A percentile compares a stretch with the other conserved stretches of the same genome.
Conservation (phyloP, 1,139 yeast genomes). For the Candida gigantensis region DNA sequence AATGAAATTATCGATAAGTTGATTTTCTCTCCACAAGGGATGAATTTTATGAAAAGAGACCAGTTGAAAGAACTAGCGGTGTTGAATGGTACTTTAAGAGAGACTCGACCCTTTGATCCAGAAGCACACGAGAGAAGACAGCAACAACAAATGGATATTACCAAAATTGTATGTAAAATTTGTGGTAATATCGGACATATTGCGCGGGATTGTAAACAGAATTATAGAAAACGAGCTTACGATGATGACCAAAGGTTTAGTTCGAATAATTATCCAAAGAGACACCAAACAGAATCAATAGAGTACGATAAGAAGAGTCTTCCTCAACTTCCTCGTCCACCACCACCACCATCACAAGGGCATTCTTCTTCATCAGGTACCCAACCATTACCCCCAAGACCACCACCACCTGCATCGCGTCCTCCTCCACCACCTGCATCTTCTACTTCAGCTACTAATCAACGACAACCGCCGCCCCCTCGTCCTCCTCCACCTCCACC, state of each 20-base stretch:
- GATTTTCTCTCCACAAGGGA: constrained; percentile 87
- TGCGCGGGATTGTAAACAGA: constrained; percentile 75
- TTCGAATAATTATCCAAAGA: no score
- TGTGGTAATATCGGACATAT: constrained; percentile 88
- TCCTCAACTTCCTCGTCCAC: constrained; percentile 16
- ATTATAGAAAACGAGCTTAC: constrained; percentile 9
- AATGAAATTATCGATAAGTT: constrained; percentile 80
- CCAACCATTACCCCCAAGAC: constrained; percentile 16
- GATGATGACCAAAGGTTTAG: not conserved
- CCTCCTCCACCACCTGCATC: constrained; percentile 23
- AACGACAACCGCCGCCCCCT: no score
- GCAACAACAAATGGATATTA: constrained; percentile 49
- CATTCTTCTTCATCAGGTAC: constrained; percentile 13
- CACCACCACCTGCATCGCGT: constrained; percentile 17
- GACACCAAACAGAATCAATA: not conserved
- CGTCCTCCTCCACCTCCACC: constrained; percentile 20
- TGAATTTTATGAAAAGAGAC: constrained; percentile 85
- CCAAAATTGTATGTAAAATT: constrained; percentile 65
- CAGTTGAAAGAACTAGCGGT: constrained; percentile 92
- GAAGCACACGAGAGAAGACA: constrained; percentile 50
- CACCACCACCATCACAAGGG: constrained; percentile 22
- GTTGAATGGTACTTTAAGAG: constrained; percentile 90
- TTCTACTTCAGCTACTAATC: no score
- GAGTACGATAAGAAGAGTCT: constrained; percentile 5
- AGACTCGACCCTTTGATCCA: constrained; percentile 68